phyloP scores from a whole-genome alignment of 257 asterid genomes.

The Vinca minor region DNA sequence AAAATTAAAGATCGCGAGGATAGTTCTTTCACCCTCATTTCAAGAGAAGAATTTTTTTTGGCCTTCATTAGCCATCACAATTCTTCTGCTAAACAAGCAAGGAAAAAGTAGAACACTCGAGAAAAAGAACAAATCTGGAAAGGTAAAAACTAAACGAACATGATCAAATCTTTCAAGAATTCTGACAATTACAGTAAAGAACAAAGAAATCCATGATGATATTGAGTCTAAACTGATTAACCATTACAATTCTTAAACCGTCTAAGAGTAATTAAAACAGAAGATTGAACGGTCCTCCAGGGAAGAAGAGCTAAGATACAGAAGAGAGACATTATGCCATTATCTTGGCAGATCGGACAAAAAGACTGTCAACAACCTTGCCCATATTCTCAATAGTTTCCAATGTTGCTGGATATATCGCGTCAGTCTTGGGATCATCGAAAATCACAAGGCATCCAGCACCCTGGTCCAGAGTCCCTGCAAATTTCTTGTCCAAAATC shows the following conservation, averaged over 20 bases:
- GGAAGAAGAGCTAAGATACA: neutral
- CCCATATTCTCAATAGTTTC: constrained; percentile 42
- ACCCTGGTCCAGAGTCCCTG: constrained; percentile 43
- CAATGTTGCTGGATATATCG: constrained; percentile 31
- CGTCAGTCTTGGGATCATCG: constrained; percentile 41
- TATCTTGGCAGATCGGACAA: constrained; percentile 13
- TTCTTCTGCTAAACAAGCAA: neutral
- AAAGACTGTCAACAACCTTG: constrained; percentile 37
- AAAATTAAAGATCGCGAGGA: no score
- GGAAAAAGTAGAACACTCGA: neutral
- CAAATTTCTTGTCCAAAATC: constrained; percentile 44
- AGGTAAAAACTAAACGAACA: no score
- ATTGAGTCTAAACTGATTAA: neutral
- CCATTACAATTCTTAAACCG: neutral
- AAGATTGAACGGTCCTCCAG: neutral
- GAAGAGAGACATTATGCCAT: constrained; percentile 11
- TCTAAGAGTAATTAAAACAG: neutral
- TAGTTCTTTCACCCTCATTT: no score
- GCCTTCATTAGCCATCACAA: no score
- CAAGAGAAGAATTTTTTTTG: no score
- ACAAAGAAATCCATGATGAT: neutral
- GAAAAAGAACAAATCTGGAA: neutral
- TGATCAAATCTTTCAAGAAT: constrained; percentile 1
- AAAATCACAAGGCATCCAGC: constrained; percentile 43
- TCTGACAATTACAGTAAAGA: neutral